A percentile compares a stretch with the other conserved stretches of the same genome.
Evolutionary conservation across 2,329 filamentous ascomycete genomes (phyloP).

Genomic region (Colletotrichum tamarilloi): DNA sequence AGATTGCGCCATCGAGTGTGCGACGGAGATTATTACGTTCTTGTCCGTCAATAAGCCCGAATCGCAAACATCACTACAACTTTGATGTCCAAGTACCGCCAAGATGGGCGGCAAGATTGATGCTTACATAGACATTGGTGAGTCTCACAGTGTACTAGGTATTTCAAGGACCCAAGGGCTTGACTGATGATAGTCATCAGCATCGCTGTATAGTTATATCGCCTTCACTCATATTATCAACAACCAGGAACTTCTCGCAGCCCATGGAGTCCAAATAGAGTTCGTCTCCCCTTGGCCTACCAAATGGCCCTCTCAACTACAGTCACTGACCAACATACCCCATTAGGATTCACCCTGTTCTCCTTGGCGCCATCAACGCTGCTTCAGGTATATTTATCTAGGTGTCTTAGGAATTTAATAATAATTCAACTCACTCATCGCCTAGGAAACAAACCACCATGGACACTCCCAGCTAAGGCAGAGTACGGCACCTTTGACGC

Average conservation of each 20-base stretch:
- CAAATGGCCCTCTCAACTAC: background rate
- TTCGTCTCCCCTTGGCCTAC: conserved; percentile 50
- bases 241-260: conserved; percentile 64
- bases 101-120: conserved; percentile 72
- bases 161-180: background rate
- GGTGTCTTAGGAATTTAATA: background rate
- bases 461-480: conserved; percentile 76
- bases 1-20: conserved; percentile 14
- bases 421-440: background rate
- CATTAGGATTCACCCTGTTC: conserved; percentile 74
- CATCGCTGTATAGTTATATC: conserved; percentile 72
- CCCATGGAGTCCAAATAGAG: conserved; percentile 74
- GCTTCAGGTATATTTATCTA: conserved; percentile 58
- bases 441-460: conserved; percentile 79
- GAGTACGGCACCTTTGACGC: conserved; percentile 61
- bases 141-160: conserved; percentile 34
- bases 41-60: background rate
- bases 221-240: conserved; percentile 67
- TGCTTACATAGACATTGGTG: conserved; percentile 75
- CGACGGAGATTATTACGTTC: background rate
- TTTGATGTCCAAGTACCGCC: background rate
- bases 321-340: background rate
- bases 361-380: conserved; percentile 75
- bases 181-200: conserved; percentile 50
- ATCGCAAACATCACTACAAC: background rate